Base-by-base conservation (phyloP, 805 yeast species). In the Schwanniomyces sp. region DNA sequence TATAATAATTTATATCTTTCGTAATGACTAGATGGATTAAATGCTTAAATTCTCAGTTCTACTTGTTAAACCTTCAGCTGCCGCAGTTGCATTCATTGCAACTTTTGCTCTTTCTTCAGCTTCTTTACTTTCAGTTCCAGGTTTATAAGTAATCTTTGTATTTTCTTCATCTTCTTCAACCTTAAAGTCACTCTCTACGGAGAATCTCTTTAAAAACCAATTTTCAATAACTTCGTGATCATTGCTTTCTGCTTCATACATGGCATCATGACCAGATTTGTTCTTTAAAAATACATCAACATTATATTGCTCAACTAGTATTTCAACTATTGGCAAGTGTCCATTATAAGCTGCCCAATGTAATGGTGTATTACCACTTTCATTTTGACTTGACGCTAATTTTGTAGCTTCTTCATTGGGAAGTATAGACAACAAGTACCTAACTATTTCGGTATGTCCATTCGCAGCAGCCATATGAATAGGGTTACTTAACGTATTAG, bases 271-370 rank as follows among this genome's bases (percentile, higher is more conserved):
- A 25, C 82, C 87, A 43, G 84, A 80, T 9, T 70, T 60, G 69
- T 94, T 94, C 66, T 85, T 86, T 32, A 80, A 59, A 57, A 88
- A 87, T 7, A 96, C 91, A 63, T 92, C 96, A 1, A 91, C 96
- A 5, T 79, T 78, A 55, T 80, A 87, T 48, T 81, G 76, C 17
- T 87, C 92, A 64, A 92, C 84, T 39, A 94, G 70, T 10, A 80
- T 57, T 62, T 86, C 69, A 17, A 89, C 92, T 7, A 85, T 72
- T 2, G 79, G 84, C 48, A 89, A 65, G 57, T 91, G 91, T 1
- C 97, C 98, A 58, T 88, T 91, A 54, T 83, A 79, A 0, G 96
- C 79, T 0, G 98, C 97, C 99, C 99, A 94, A 64, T 94, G 98
- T 53, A 94, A 74, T 0, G 98, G 87, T 0, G 99, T 91, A 64